phyloP scores from a whole-genome alignment of 2,329 filamentous ascomycete species.

The Clonostachys rosea region DNA sequence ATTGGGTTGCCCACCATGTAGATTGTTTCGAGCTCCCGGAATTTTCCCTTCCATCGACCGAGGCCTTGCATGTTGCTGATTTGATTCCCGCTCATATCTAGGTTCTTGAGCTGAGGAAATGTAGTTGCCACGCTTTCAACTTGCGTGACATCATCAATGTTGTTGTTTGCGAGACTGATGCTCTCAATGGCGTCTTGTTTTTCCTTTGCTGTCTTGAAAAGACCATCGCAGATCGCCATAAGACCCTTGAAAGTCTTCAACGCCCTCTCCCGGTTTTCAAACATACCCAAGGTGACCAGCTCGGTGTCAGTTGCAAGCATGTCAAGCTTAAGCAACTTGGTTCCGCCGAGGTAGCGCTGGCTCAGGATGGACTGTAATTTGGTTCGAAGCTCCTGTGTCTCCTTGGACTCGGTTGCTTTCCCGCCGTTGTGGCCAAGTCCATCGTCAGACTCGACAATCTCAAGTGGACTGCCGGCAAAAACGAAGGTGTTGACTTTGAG shows the following conservation, averaged over 20 bases:
- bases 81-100: conserved; percentile 83
- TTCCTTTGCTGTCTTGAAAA: conserved; percentile 67
- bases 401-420: conserved; percentile 41
- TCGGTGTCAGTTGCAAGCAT: conserved; percentile 67
- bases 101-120: conserved; percentile 80
- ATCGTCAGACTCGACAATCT: conserved; percentile 46
- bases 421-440: conserved; percentile 17
- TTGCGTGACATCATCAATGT: conserved; percentile 64
- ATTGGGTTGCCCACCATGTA: conserved; percentile 76
- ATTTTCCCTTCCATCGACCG: conserved; percentile 73
- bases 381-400: conserved; percentile 57
- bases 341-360: conserved; percentile 65
- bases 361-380: conserved; percentile 68
- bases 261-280: conserved; percentile 64
- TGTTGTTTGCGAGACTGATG: conserved; percentile 78
- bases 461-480: conserved; percentile 63
- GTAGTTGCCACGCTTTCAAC: conserved; percentile 74
- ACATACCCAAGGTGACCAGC: conserved; percentile 71
- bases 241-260: conserved; percentile 89
- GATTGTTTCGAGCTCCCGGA: conserved; percentile 75
- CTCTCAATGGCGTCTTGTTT: conserved; percentile 77
- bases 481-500: conserved; percentile 63
- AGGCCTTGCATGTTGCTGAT: conserved; percentile 65
- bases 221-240: conserved; percentile 78
- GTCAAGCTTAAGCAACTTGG: conserved; percentile 82